Base-by-base conservation (phyloP, 192 early-diverging fungal genomes). In the Spizellomyces punctatus region DNA sequence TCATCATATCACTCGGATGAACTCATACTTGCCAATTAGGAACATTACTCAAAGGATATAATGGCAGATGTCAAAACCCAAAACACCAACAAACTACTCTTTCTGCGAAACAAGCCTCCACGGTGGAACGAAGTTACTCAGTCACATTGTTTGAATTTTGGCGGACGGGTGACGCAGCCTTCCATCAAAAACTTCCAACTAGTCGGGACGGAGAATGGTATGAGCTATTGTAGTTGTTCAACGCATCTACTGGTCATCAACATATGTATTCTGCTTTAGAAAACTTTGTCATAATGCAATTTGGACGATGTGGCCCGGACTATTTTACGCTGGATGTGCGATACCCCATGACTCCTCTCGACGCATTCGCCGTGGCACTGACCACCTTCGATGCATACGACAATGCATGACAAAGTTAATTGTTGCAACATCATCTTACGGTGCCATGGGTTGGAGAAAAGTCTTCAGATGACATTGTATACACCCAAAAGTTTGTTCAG, bases 101-200 rank as follows among this genome's bases (percentile, higher is more conserved):
- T 89, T 62, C 70, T 89, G 57, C 72, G 76, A 27, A 89, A 89
- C 76, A 89, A 89, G 68, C 73, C 86, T 1, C 87, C 87, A n/a
- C 65, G 87, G 36, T 89, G 87, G 87, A 89, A 88, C 72, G 86
- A 88, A 69, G 83, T 83, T 8, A 89, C 87, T 6, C 87, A 89
- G 69, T 76, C 72, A 0, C 87, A 89, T 64, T 89, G 87, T 60
- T 64, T 89, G 21, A 89, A 89, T 64, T 89, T 89, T 75, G 86
- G 87, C 10, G 87, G 87, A 10, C 54, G 87, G 8, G 87, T 89
- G 12, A 89, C 85, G 49, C 81, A 84, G 69, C 86, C 87, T 56
- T 68, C 61, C 48, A 89, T 89, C 72, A 89, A 89, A 75, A 89
- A 89, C 68, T 86, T 89, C 64, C 87, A 89, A 72, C 72, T 89